Base-by-base conservation (phyloP, 495 filamentous ascomycete genomes). In the Echria macrotheca region DNA sequence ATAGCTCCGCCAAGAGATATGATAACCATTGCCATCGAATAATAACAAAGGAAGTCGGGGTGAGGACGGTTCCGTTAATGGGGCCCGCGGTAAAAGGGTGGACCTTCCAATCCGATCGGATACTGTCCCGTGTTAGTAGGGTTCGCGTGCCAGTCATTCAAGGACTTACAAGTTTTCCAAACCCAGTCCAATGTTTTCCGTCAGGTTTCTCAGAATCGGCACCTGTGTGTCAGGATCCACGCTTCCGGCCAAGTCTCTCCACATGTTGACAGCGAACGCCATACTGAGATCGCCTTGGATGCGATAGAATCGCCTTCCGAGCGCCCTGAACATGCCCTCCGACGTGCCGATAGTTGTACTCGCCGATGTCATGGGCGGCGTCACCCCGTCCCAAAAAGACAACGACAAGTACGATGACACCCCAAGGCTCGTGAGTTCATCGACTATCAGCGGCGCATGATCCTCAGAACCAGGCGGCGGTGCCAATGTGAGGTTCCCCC, bases 241-340 rank as follows among this genome's bases (percentile, higher is more conserved):
- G 10, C 14, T 14, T 44, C 14, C 41, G 12, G 1, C 6, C 23
- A 44, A n/a, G 25, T 44, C 41, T 25, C 41, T 44, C 23, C 25
- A 44, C 41, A 44, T 28, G 41, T 44, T 44, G 3, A 44, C 25
- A n/a, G 23, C 41, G 31, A 44, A 44, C 2, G 41, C 41, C 25
- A 31, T 29, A n/a, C n/a, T 44, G 5, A 44, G 14, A 12, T 44
- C 41, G 21, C 41, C 41, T 19, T 44, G 41, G 14, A 44, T 31
- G 3, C 41, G 41, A 18, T 19, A 31, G 25, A 44, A 44, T n/a
- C 14, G 23, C 24, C 25, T 44, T 17, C 25, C 25, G 4, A 44
- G 23, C 24, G 23, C 41, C 8, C 41, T 24, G 21, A 44, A 44
- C 41, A 44, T 44, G 2, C 41, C 41, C 41, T 44, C 41, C 2